A percentile compares a stretch with the other conserved stretches of the same genome.
Evolutionary conservation across 2,329 filamentous ascomycete genomes (phyloP).

Genomic region (Dactylellina parvicollis): DNA sequence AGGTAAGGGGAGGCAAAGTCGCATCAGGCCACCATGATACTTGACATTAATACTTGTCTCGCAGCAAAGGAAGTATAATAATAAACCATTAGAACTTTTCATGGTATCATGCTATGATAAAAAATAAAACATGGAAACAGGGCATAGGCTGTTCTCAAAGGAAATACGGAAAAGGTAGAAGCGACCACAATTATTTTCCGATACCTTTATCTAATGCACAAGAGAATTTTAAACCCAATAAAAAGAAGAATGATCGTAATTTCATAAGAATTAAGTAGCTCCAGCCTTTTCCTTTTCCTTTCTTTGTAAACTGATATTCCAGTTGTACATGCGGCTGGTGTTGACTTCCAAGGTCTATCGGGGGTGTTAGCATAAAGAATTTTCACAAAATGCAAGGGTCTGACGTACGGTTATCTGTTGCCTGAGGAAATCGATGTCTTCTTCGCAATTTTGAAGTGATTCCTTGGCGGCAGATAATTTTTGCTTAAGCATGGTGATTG

Average conservation of each 20-base stretch:
- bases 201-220: no score
- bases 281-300: constrained; percentile 77
- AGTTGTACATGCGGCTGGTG: constrained; percentile 97
- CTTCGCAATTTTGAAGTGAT: constrained; percentile 87
- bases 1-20: no score
- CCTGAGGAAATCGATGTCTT: constrained; percentile 92
- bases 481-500: constrained; percentile 77
- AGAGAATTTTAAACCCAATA: no score
- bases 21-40: neutral
- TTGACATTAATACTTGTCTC: neutral
- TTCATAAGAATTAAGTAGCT: constrained; percentile 11
- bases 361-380: constrained; percentile 17
- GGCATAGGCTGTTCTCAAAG: neutral
- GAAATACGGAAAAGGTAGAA: no score
- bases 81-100: neutral
- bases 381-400: neutral
- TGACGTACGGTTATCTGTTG: constrained; percentile 90
- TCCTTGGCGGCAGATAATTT: constrained; percentile 82
- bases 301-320: constrained; percentile 94
- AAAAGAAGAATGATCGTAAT: constrained; percentile 59
- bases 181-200: no score
- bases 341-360: constrained; percentile 91
- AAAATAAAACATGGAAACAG: neutral
- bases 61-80: neutral
- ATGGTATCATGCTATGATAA: constrained; percentile 11